phyloP scores from a whole-genome alignment of 192 early-diverging fungal species.

The Gamsiella multidivaricata region DNA sequence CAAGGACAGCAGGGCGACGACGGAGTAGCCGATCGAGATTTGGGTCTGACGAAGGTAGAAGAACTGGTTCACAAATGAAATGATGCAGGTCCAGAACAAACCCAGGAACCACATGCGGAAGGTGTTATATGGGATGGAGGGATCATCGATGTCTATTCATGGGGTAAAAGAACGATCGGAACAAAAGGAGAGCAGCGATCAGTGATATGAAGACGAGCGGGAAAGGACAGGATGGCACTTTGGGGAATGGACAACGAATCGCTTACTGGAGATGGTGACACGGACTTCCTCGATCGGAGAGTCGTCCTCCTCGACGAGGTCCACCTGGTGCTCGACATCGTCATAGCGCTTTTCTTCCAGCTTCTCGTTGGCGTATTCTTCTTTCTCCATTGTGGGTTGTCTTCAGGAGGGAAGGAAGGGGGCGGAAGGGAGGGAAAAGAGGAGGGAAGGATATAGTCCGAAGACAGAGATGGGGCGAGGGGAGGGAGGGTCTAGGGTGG shows the following conservation, averaged over 20 bases:
- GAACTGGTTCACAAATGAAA: constrained; percentile 65
- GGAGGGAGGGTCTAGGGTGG: too few species aligned
- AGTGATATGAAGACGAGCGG: background rate
- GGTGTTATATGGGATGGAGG: constrained; percentile 59
- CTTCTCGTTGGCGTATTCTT: too few species aligned
- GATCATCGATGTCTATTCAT: constrained; percentile 61
- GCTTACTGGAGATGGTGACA: constrained; percentile 53
- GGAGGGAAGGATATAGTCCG: too few species aligned
- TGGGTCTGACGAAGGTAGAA: constrained; percentile 60
- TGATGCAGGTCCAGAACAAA: constrained; percentile 48
- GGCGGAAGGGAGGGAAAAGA: too few species aligned
- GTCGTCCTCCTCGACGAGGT: constrained; percentile 33
- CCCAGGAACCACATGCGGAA: constrained; percentile 64
- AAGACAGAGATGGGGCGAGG: too few species aligned
- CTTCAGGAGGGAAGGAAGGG: too few species aligned
- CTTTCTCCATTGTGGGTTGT: too few species aligned
- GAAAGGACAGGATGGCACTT: background rate
- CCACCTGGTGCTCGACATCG: constrained; percentile 9
- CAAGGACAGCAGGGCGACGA: constrained; percentile 60
- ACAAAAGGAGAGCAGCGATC: constrained; percentile 57
- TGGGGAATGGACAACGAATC: background rate
- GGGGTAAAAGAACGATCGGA: constrained; percentile 9
- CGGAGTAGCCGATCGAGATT: constrained; percentile 51
- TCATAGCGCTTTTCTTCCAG: too few species aligned
- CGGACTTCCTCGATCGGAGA: constrained; percentile 60